Evolutionary conservation across 192 early-diverging fungal species (phyloP), one percentile per base, ranked within the genome.

Genomic region (Cetraspora pellucida): DNA sequence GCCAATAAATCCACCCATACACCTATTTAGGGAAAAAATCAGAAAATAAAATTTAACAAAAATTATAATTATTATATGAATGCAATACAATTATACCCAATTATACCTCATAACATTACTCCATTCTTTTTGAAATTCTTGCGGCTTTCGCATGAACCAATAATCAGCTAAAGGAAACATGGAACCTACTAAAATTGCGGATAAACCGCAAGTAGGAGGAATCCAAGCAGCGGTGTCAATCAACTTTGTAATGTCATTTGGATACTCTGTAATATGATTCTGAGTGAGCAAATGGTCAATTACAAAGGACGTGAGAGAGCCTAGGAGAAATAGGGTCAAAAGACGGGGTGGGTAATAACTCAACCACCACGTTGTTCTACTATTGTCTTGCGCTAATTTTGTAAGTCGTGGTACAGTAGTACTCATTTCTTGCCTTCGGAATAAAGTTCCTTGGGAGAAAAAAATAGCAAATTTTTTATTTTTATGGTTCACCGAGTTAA

Each of bases 211-310:
- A 28, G 78, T 86, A 9, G 88, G 80, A 23, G 89, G 87, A 16
- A 92, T 66, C 91, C 91, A 92, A 7, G 83, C 81, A 19, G 90
- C 87, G 5, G 86, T 86, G 50, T 82, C 79, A 75, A 85, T 89
- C n/a, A 87, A 72, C 30, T 82, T 82, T 0, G 77, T 10, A 45
- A 80, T 78, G 50, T 83, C 71, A 14, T 55, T 74, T 19, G 89
- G 85, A 64, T 88, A 87, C 44, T 82, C 82, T 0, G 86, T 82
- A 30, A 91, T 81, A 68, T 85, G 81, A 79, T 89, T 84, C 58
- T 89, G 83, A 31, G 90, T 85, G 61, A 88, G 89, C 23, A 92
- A 77, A 70, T 85, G 83, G 75, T 90, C 89, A 72, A 91, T 89
- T 54, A 91, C 77, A 75, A 92, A 50, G 10, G 89, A 87, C 68